Evolutionary conservation across 306 rosid genomes (phyloP), one percentile per base, ranked within the genome.

Genomic region (Cyamopsis tetragonoloba): DNA sequence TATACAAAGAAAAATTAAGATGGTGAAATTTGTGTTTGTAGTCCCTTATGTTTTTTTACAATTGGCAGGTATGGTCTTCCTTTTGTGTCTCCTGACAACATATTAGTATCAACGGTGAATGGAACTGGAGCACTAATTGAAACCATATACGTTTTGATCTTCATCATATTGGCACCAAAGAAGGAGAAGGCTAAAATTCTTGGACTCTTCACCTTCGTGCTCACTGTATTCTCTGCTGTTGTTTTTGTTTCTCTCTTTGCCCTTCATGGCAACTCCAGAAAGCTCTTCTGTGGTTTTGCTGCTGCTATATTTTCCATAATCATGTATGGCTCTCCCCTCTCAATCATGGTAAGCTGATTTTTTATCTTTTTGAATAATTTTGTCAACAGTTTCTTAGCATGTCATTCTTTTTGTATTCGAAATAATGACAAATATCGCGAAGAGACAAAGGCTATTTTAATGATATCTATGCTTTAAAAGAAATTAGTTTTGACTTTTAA

Each of bases 271-370:
- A 58, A 51, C 0, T 0, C n/a, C 60, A 77, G 99, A 18, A 93
- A 90, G 69, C 47, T 86, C 59, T 88, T 90, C 48, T 90, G 95
- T 2, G 99, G 99, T 51, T 51, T 84, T 3, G 96, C 89, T 0
- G 81, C 96, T 6, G 26, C 86, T 18, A 63, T 93, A 19, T 90
- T 90, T 66, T 90, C 99, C 35, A 85, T 89, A 44, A 59, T 93
- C 85, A 93, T 93, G 99, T 90, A 90, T 23, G 96, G 84, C 60
- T 90, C 99, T 0, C 97, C 99, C 10, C 89, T 93, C 46, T 79
- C 99, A 31, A 88, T 93, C 23, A 83, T 90, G 96, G 97, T 93
- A 79, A 79, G 74, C 61, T 53, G 39, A 18, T 20, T 56, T 50
- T 28, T 17, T 46, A 19, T 32, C 37, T 2, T 6, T 37, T 46